These are phyloP conservation scores for Venturia carpophila DNA, from an alignment of 2,329 filamentous ascomycete species.

Conservation along the genomic window DNA sequence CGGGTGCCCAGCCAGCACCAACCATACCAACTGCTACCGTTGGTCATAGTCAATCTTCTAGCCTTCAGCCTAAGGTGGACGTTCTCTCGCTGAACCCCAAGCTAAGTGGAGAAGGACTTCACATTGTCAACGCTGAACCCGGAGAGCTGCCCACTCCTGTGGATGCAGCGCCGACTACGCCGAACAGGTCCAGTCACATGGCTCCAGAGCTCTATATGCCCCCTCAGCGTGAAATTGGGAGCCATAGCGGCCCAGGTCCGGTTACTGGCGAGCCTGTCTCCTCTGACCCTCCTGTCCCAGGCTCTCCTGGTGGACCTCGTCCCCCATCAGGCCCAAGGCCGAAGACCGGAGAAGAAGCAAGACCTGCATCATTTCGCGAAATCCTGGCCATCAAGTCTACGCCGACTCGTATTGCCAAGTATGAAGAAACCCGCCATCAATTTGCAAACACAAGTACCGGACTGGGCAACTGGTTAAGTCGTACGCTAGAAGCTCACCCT, in stretches of 20 bases:
- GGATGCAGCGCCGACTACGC: conserved; percentile 11
- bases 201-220: conserved; percentile 1
- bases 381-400: conserved; percentile 63
- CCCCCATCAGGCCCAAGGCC: conserved; percentile 12
- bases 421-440: conserved; percentile 61
- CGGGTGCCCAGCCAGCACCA: background rate
- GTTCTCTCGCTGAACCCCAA: conserved; percentile 15
- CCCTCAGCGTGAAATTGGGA: background rate
- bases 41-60: background rate
- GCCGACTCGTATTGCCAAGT: conserved; percentile 63
- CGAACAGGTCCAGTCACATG: conserved; percentile 5
- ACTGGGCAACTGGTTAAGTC: conserved; percentile 52
- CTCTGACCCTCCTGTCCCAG: background rate
- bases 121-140: conserved; percentile 21
- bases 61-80: conserved; percentile 10
- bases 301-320: conserved; percentile 13
- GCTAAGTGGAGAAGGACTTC: conserved; percentile 19
- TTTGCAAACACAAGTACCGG: conserved; percentile 69
- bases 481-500: conserved; percentile 43
- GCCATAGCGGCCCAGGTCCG: background rate
- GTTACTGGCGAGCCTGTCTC: background rate
- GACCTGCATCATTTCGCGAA: conserved; percentile 49
- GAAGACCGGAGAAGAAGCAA: conserved; percentile 10
- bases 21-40: background rate
- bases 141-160: conserved; percentile 17